Evolutionary conservation across 1,139 yeast genomes (phyloP).

Genomic region (Lodderomyces jiufengensis): DNA sequence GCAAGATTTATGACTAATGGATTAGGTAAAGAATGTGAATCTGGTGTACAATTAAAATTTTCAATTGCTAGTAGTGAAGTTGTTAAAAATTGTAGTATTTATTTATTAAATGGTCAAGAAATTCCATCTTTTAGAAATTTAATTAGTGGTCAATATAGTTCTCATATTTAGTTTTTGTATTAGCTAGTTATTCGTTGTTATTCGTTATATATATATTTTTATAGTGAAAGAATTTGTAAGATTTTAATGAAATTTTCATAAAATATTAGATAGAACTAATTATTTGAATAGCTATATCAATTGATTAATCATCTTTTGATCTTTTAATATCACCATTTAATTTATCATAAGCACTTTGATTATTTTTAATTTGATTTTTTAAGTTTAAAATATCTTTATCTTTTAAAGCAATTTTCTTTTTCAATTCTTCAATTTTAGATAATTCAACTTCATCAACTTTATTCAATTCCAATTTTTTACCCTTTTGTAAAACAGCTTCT

Average conservation of each 20-base stretch:
- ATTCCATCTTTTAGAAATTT: constrained; percentile 33
- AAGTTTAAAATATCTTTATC: constrained; percentile 48
- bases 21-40: constrained; percentile 58
- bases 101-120: constrained; percentile 14
- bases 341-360: constrained; percentile 51
- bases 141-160: constrained; percentile 36
- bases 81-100: constrained; percentile 20
- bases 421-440: constrained; percentile 38
- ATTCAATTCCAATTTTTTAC: constrained; percentile 12
- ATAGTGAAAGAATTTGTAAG: no score
- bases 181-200: no score
- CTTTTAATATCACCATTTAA: constrained; percentile 21
- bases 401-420: constrained; percentile 41
- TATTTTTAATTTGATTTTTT: constrained; percentile 51
- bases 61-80: constrained; percentile 29
- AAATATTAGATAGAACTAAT: no score
- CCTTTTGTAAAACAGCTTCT: constrained; percentile 8
- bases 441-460: constrained; percentile 21
- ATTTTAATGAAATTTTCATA: no score
- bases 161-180: constrained; percentile 17
- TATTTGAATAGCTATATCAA: no score
- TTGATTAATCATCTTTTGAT: constrained; percentile 9
- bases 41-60: constrained; percentile 71
- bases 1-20: constrained; percentile 70
- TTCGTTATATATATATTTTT: no score